Evolutionary conservation across 139 green algal species (phyloP).

Genomic region (Asterochloris erici): DNA sequence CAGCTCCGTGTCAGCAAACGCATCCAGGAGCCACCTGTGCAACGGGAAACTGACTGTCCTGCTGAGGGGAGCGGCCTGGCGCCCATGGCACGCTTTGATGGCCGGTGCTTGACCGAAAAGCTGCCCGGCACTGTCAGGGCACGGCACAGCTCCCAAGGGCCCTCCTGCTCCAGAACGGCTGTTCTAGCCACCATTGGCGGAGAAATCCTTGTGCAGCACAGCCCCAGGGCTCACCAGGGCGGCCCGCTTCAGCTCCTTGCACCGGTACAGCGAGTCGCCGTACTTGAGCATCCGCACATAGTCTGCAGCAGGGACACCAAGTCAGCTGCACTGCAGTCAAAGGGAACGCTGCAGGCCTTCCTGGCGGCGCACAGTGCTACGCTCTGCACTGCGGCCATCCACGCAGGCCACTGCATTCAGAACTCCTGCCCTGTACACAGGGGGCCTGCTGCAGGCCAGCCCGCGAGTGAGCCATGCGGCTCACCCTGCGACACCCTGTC

Average conservation of each 20-base stretch:
- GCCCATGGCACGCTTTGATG: no score
- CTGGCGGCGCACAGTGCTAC: no score
- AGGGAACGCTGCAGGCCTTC: no score
- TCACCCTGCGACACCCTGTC: constrained; percentile 88
- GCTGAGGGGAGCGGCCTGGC: no score
- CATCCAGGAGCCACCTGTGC: neutral
- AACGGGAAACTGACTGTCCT: neutral
- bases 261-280: constrained; percentile 97
- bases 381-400: no score
- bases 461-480: neutral
- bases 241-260: constrained; percentile 97
- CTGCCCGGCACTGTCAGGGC: no score
- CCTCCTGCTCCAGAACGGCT: no score
- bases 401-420: neutral
- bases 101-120: no score
- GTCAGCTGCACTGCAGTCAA: no score
- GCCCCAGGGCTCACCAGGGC: constrained; percentile 63
- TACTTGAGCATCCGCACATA: constrained; percentile 99
- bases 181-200: no score
- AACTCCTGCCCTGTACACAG: neutral
- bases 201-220: neutral
- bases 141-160: no score
- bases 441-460: neutral
- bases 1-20: no score
- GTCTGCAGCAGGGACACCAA: constrained; percentile 54